Evolutionary conservation across 768 basidiomycete genomes (phyloP), one percentile per base, ranked within the genome.

Genomic region (Termitomyces sp.): DNA sequence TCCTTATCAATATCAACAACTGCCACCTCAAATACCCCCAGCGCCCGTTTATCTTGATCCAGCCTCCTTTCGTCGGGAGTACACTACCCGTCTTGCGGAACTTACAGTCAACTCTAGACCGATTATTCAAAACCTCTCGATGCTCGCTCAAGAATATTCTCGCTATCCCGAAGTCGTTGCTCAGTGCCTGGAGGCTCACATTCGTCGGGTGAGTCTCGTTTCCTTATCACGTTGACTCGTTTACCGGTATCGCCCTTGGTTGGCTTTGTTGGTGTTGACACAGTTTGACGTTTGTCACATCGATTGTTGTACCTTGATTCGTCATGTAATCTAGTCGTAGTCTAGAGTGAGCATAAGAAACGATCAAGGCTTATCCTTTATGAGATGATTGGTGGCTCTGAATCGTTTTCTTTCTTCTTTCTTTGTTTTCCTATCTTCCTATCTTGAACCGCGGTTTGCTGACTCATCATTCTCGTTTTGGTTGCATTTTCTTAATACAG

Each of bases 21-120:
- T 80, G 40, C 78, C 76, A 61, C 75, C 77, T 38, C 76, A 79
- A 47, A 75, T 72, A 56, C 71, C 75, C 41, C 69, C 70, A 41
- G 69, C 77, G 13, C 51, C 72, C 73, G 5, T 69, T 71, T 56
- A 67, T 75, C 72, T 83, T 69, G 88, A 91, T 71, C 84, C 89
- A 33, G 79, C 79, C 72, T 76, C 81, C 41, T 93, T 93, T 71
- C 85, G 93, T 64, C 84, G 86, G 75, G 91, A 93, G 75, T 93
- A 88, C 74, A 68, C 82, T 57, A 71, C 76, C 44, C 86, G 90
- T 61, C 85, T 97, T 56, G 77, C 83, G 67, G 85, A 88, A 63
- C 87, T 99, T 63, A 92, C 87, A 54, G 87, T 95, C 80, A 99
- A 98, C 75, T 96, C 95, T 65, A 88, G 95, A 68, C 89, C 93